These are phyloP conservation scores for Paraurostyla sp. DNA, from an alignment of 73 alveolate genomes.

Conservation along the genomic window DNA sequence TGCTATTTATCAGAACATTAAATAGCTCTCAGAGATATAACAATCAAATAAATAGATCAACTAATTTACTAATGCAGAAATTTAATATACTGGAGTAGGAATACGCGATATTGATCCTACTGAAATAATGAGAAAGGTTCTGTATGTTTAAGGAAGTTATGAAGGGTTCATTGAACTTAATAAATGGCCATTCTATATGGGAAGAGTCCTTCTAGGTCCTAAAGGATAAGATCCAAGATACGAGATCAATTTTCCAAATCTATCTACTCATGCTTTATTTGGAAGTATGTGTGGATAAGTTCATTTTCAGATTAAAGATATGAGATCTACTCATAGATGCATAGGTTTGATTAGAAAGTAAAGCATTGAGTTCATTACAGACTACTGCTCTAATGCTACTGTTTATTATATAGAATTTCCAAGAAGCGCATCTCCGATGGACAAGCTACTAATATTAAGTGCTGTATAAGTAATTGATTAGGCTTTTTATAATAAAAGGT, in stretches of 20 bases:
- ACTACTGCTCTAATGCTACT: slow-evolving; percentile 17
- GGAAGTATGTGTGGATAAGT: slow-evolving; percentile 2
- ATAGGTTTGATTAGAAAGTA: slow-evolving; percentile 17
- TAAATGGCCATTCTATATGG: neutral
- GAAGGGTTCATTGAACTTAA: neutral
- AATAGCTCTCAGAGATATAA: neutral
- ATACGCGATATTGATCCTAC: neutral
- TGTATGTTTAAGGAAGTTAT: slow-evolving; percentile 19
- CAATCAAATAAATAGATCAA: neutral
- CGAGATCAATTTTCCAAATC: neutral
- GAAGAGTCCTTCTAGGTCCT: neutral
- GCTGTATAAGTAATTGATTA: slow-evolving; percentile 28
- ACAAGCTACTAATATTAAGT: neutral
- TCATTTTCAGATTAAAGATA: neutral
- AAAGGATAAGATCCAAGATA: neutral
- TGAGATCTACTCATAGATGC: neutral
- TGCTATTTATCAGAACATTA: neutral
- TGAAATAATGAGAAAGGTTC: neutral
- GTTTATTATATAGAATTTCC: slow-evolving; percentile 42
- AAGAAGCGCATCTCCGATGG: slow-evolving; percentile 46
- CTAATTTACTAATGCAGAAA: neutral
- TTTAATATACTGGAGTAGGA: neutral
- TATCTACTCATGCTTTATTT: neutral
- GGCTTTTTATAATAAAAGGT: slow-evolving; percentile 19
- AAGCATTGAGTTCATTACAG: neutral